Conservation (phyloP, 2,329 filamentous ascomycete genomes). For the Fusarium subtropicale region DNA sequence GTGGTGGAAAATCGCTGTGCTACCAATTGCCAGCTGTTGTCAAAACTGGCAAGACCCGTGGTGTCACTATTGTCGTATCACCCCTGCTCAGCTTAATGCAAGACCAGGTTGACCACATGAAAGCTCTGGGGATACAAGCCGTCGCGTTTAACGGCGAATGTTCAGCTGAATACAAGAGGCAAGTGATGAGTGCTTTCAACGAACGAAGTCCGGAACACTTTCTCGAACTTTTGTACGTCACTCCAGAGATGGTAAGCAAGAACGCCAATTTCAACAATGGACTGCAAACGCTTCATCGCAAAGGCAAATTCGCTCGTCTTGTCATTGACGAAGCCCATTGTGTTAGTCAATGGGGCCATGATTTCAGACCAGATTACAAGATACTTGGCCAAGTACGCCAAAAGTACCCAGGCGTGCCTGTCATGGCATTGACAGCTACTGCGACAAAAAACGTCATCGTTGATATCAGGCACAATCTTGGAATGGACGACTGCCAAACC, state of each 20-base stretch:
- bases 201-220: constrained; percentile 76
- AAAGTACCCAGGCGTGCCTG: constrained; percentile 81
- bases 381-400: constrained; percentile 78
- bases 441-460: constrained; percentile 92
- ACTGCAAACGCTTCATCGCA: constrained; percentile 75
- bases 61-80: constrained; percentile 94
- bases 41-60: constrained; percentile 80
- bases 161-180: constrained; percentile 68
- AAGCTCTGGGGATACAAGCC: constrained; percentile 79
- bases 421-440: constrained; percentile 96
- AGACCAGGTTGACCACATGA: constrained; percentile 90
- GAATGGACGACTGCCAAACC: constrained; percentile 79
- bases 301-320: constrained; percentile 82
- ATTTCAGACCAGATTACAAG: constrained; percentile 97
- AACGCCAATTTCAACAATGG: constrained; percentile 75
- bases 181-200: constrained; percentile 74
- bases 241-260: constrained; percentile 94
- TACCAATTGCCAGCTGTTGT: constrained; percentile 95
- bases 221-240: constrained; percentile 92
- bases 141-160: constrained; percentile 85
- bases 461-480: constrained; percentile 92
- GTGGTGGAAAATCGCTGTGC: constrained; percentile 95
- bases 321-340: constrained; percentile 99
- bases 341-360: constrained; percentile 98
- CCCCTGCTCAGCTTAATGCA: constrained; percentile 96